Evolutionary conservation across 129 eudicot genomes (phyloP), one percentile per base, ranked within the genome.

Genomic region (Saposhnikovia divaricata): DNA sequence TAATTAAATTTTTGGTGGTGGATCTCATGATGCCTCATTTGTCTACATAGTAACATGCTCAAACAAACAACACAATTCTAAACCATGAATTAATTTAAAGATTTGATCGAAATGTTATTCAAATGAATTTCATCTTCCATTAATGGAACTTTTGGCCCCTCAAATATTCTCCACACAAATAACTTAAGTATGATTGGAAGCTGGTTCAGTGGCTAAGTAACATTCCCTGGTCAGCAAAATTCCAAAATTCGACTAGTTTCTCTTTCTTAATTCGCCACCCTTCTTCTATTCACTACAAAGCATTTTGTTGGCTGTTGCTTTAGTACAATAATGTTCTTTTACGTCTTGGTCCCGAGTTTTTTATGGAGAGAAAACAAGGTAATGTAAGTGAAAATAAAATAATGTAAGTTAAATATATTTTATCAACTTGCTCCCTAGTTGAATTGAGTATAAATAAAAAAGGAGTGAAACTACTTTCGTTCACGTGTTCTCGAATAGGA

Each of bases 11-110:
- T 21, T 70, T 38, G 23, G 46, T 18, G 75, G 75, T 34, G 75
- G 45, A 70, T 70, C 75, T 70, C 46, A 70, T 70, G 75, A 38
- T 70, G 75, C 75, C 75, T 34, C 10, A 16, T 70, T 61, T 70
- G 44, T 38, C 27, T 5, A 14, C 44, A 38, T 4, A 18, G 43
- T 70, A 70, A 70, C 45, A 70, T 38, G 75, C 45, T 37, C 46
- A 38, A 38, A 70, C 42, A 31, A 70, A 70, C n/a, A 38, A 70
- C 21, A 7, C 75, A 38, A 70, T 21, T 16, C 25, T 70, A 38
- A 34, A 70, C 75, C 75, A 38, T 70, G 45, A 37, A 70, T 34
- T 70, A 5, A 38, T 70, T 6, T 1, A 38, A 18, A 70, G 46
- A 21, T 12, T 70, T 37, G 74, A 37, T 34, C 37, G 42, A 34